Evolutionary conservation across 495 filamentous ascomycete species (phyloP).

Genomic region (Xylaria grammica): DNA sequence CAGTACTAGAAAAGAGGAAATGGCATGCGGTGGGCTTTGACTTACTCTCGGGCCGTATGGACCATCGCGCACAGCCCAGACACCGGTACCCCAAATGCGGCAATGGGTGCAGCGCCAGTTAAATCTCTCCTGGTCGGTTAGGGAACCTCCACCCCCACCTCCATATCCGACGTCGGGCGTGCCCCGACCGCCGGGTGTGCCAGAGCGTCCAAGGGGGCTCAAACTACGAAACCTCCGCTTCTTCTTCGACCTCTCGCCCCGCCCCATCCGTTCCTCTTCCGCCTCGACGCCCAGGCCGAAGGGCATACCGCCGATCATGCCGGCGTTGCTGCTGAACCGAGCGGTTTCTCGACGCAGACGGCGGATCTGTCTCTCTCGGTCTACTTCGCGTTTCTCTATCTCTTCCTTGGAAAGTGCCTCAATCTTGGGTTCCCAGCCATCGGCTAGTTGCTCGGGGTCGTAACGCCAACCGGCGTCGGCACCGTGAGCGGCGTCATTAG

Average conservation of each 20-base stretch:
- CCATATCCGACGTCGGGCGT: constrained; percentile 75
- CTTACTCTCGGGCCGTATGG: constrained; percentile 83
- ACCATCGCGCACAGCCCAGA: constrained; percentile 95
- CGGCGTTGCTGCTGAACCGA: constrained; percentile 82
- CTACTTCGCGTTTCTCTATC: constrained; percentile 96
- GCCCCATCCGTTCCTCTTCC: constrained; percentile 70
- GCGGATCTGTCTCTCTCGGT: constrained; percentile 88
- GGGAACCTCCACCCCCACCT: constrained; percentile 67
- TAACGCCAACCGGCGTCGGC: constrained; percentile 91
- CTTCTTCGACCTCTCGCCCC: constrained; percentile 89
- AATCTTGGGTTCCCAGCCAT: constrained; percentile 94
- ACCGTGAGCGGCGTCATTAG: constrained; percentile 82
- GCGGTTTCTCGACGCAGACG: constrained; percentile 89
- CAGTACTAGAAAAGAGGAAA: constrained; percentile 2
- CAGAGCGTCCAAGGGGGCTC: constrained; percentile 70
- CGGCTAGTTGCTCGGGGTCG: constrained; percentile 84
- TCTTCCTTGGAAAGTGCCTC: constrained; percentile 92
- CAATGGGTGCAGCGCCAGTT: constrained; percentile 94
- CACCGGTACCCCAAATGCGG: constrained; percentile 80
- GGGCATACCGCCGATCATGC: constrained; percentile 69
- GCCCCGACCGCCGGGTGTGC: constrained; percentile 71
- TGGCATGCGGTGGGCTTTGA: constrained; percentile 18
- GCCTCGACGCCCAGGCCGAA: constrained; percentile 68
- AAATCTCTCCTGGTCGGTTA: constrained; percentile 79
- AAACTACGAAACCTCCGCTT: constrained; percentile 91